Evolutionary conservation across 495 filamentous ascomycete species (phyloP).

Genomic region (Aspergillus avenaceus): DNA sequence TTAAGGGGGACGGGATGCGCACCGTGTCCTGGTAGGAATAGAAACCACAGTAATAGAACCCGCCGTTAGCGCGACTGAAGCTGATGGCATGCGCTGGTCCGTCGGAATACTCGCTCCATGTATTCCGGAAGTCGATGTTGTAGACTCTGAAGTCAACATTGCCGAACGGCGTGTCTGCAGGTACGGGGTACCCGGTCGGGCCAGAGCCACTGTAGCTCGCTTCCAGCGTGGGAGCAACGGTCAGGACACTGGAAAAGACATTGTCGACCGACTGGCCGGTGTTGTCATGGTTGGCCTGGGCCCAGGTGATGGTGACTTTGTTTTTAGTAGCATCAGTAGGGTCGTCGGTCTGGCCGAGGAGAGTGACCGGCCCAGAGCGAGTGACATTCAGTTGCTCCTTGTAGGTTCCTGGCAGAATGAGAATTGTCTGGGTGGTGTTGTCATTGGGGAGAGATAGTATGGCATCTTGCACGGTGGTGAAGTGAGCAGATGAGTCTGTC

Average conservation of each 20-base stretch:
- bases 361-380: constrained; percentile 49
- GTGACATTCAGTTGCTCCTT: constrained; percentile 59
- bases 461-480: constrained; percentile 48
- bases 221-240: constrained; percentile 54
- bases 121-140: constrained; percentile 57
- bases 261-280: constrained; percentile 47
- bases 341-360: constrained; percentile 49
- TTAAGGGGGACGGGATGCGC: constrained; percentile 6
- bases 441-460: constrained; percentile 51
- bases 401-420: constrained; percentile 52
- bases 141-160: constrained; percentile 54
- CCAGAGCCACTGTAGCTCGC: constrained; percentile 52
- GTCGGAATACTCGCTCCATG: constrained; percentile 46
- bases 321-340: constrained; percentile 36
- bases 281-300: constrained; percentile 40
- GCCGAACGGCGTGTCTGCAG: constrained; percentile 53
- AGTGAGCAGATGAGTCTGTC: constrained; percentile 29
- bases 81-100: constrained; percentile 53
- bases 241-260: constrained; percentile 50
- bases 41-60: constrained; percentile 56
- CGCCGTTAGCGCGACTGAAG: constrained; percentile 52
- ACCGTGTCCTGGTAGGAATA: constrained; percentile 59
- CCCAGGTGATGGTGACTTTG: constrained; percentile 47
- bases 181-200: constrained; percentile 52
- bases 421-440: constrained; percentile 44